These are phyloP conservation scores for Bidens hawaiensis DNA, from an alignment of 140 eudicot species.

Conservation along the genomic window DNA sequence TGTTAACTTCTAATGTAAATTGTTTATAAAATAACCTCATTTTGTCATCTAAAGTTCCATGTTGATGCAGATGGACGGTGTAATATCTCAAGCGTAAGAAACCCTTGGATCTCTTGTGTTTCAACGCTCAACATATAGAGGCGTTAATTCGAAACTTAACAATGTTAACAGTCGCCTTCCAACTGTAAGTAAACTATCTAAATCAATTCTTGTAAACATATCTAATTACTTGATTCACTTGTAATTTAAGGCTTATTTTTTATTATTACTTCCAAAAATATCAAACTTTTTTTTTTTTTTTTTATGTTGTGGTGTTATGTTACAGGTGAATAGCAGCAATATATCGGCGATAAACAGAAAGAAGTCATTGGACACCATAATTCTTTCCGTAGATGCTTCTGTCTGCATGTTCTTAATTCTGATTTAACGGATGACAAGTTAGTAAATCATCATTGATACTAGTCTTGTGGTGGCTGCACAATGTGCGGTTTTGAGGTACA, in stretches of 20 bases:
- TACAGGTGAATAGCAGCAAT: slow-evolving; percentile 80
- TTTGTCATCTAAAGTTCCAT: neutral
- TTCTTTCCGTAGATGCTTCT: slow-evolving; percentile 87
- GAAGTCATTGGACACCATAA: slow-evolving; percentile 92
- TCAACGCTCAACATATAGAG: slow-evolving; percentile 93
- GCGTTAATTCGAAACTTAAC: slow-evolving; percentile 86
- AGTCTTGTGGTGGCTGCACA: slow-evolving; percentile 17
- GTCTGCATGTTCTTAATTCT: slow-evolving; percentile 81
- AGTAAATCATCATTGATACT: slow-evolving; percentile 19
- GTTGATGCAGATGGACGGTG: slow-evolving; percentile 70
- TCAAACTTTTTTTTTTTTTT: neutral
- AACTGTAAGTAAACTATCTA: slow-evolving; percentile 46
- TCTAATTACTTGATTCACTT: neutral
- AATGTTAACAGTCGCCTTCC: slow-evolving; percentile 96
- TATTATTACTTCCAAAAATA: neutral
- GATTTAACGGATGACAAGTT: slow-evolving; percentile 86
- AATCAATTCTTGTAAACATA: neutral
- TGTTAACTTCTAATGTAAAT: neutral
- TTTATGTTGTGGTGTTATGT: slow-evolving; percentile 7
- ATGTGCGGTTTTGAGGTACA: slow-evolving; percentile 21
- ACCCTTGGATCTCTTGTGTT: slow-evolving; percentile 75
- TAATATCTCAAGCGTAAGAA: slow-evolving; percentile 93
- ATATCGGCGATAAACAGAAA: slow-evolving; percentile 90
- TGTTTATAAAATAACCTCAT: neutral
- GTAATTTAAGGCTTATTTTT: neutral